Evolutionary conservation across 73 alveolate species (phyloP).

Genomic region (Durusdinium trenchii): DNA sequence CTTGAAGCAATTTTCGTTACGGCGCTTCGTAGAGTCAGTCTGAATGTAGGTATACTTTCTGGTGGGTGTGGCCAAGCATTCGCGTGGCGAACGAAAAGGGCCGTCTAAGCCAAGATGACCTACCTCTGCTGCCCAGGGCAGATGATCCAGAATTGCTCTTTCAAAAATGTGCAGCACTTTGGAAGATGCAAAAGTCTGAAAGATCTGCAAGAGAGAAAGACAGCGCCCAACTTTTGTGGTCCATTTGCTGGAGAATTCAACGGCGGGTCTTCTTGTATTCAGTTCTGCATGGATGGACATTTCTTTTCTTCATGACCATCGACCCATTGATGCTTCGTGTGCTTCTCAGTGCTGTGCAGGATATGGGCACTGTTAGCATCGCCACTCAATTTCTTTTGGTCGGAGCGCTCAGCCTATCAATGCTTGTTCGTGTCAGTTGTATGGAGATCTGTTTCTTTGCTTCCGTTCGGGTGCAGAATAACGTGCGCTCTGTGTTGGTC

Average conservation of each 20-base stretch:
- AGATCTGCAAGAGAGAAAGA: not conserved
- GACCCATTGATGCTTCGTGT: conserved; percentile 85
- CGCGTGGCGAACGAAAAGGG: conserved; percentile 67
- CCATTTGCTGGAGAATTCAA: conserved; percentile 70
- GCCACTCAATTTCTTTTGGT: conserved; percentile 50
- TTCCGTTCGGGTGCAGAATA: conserved; percentile 78
- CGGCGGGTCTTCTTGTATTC: conserved; percentile 80
- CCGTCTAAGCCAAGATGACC: conserved; percentile 43
- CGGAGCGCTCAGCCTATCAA: conserved; percentile 60
- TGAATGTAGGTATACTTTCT: conserved; percentile 68
- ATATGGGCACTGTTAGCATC: not conserved
- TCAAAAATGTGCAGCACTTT: conserved; percentile 1
- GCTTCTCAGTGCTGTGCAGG: conserved; percentile 75
- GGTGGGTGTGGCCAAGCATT: conserved; percentile 90
- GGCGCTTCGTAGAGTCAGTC: not conserved
- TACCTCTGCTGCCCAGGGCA: conserved; percentile 69
- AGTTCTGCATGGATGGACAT: conserved; percentile 68
- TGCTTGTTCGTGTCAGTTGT: conserved; percentile 72
- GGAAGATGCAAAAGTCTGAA: not conserved
- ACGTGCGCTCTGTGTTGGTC: conserved; percentile 79
- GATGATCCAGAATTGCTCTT: conserved; percentile 70
- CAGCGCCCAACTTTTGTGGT: conserved; percentile 53
- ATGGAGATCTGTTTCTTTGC: conserved; percentile 89
- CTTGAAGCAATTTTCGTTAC: not conserved
- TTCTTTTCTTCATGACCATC: conserved; percentile 76